Percentiles rank a stretch among this genome's conserved stretches.
These are phyloP conservation scores for Penicillium sp. DNA, from an alignment of 2,329 filamentous ascomycete genomes.

Conservation along the genomic window DNA sequence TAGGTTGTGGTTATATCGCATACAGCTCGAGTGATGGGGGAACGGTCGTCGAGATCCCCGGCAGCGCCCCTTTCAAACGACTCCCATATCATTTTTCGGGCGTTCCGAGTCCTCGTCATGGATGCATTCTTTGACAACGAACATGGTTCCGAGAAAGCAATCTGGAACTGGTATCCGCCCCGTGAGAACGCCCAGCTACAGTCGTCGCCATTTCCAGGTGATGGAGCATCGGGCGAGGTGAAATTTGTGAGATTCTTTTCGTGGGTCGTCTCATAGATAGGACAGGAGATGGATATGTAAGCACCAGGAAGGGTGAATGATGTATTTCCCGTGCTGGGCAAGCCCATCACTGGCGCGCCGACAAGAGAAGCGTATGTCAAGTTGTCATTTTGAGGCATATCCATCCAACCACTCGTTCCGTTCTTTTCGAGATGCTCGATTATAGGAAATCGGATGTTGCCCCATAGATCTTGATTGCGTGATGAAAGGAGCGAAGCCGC, in stretches of 20 bases:
- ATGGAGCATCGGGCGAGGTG: neutral
- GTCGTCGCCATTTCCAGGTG: neutral
- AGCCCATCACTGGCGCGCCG: neutral
- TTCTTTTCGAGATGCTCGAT: neutral
- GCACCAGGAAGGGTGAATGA: constrained; percentile 1
- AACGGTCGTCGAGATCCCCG: neutral
- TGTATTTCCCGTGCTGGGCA: neutral
- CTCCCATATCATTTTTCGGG: constrained; percentile 1
- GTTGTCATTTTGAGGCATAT: neutral
- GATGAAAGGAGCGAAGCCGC: neutral
- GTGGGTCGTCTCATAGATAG: neutral
- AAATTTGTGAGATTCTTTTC: neutral
- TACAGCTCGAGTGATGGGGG: neutral
- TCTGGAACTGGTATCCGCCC: neutral
- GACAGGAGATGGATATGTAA: neutral
- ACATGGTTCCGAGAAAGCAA: neutral
- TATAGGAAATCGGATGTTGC: neutral
- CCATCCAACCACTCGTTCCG: neutral
- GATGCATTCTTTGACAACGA: neutral
- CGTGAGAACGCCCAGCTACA: neutral
- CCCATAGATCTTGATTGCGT: constrained; percentile 2
- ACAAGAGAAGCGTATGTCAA: constrained; percentile 1
- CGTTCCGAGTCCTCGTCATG: neutral
- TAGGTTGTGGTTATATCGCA: neutral
- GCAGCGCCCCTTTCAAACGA: neutral